phyloP scores from a whole-genome alignment of 495 filamentous ascomycete species.

The Aspergillus avenaceus region DNA sequence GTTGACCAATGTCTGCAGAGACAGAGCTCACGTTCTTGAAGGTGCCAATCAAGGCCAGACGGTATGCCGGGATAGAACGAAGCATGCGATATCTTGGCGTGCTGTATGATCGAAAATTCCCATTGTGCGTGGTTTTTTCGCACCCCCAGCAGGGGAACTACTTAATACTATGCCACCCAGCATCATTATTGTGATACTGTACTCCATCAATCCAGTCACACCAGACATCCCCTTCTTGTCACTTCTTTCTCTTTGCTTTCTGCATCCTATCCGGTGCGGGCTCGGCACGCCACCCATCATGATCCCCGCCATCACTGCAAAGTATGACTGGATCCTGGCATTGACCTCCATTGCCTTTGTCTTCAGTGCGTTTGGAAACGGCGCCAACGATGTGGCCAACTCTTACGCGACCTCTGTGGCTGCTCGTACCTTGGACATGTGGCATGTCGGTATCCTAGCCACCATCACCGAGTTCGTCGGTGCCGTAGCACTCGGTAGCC shows the following conservation, averaged over 20 bases:
- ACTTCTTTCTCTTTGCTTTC: neutral
- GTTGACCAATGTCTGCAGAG: slow-evolving; percentile 9
- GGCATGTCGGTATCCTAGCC: slow-evolving; percentile 33
- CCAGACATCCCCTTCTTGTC: neutral
- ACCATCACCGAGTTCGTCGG: slow-evolving; percentile 50
- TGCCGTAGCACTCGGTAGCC: slow-evolving; percentile 58
- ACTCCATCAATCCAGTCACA: neutral
- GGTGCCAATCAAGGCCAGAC: neutral
- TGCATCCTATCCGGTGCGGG: neutral
- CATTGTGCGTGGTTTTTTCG: neutral
- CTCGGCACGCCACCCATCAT: slow-evolving; percentile 13
- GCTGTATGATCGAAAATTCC: neutral
- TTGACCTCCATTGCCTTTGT: slow-evolving; percentile 41
- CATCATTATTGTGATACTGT: neutral
- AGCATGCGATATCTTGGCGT: slow-evolving; percentile 3
- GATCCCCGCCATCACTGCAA: slow-evolving; percentile 23
- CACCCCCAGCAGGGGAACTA: neutral
- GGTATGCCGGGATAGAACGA: neutral
- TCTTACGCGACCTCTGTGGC: slow-evolving; percentile 39
- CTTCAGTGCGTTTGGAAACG: slow-evolving; percentile 41
- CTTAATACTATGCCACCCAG: slow-evolving; percentile 2
- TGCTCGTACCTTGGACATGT: slow-evolving; percentile 34
- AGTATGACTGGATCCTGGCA: slow-evolving; percentile 49
- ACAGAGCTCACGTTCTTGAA: slow-evolving; percentile 12
- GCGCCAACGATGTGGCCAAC: slow-evolving; percentile 46